phyloP scores from a whole-genome alignment of 306 rosid genomes.

The Calophaca sinica region DNA sequence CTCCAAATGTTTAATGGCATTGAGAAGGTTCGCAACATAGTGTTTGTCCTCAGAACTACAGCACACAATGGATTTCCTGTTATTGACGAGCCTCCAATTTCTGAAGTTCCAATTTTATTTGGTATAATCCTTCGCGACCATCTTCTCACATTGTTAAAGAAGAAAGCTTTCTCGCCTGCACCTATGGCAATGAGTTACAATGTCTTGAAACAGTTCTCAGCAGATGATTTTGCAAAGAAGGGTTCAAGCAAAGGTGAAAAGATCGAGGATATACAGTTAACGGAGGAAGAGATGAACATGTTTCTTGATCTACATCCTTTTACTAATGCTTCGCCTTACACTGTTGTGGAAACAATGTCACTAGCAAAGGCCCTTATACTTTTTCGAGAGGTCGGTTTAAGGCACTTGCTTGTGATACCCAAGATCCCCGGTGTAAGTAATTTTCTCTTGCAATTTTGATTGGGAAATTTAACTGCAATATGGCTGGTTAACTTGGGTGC shows the following conservation, averaged over 20 bases:
- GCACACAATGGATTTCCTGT: constrained; percentile 93
- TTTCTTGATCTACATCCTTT: constrained; percentile 88
- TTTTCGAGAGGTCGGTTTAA: constrained; percentile 83
- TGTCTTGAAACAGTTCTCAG: constrained; percentile 56
- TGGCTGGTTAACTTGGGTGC: constrained; percentile 15
- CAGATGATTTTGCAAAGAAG: constrained; percentile 76
- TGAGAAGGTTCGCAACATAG: constrained; percentile 82
- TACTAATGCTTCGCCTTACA: constrained; percentile 85
- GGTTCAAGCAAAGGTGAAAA: constrained; percentile 60
- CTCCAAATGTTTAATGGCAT: constrained; percentile 79
- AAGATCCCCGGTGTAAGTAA: constrained; percentile 80
- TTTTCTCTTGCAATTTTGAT: constrained; percentile 28
- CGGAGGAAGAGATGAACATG: constrained; percentile 87
- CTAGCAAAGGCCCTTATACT: constrained; percentile 83
- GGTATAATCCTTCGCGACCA: constrained; percentile 87
- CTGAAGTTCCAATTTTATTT: constrained; percentile 67
- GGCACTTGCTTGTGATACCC: constrained; percentile 93
- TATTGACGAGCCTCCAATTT: constrained; percentile 75
- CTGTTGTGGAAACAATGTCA: constrained; percentile 94
- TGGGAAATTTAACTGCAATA: constrained; percentile 7
- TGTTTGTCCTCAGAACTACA: constrained; percentile 68
- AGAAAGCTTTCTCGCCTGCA: constrained; percentile 63
- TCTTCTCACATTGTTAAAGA: constrained; percentile 77
- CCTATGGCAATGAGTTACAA: constrained; percentile 49
- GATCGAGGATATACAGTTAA: constrained; percentile 68